Conservation (phyloP, 2,329 filamentous ascomycete genomes). For the Sarocladiaceae sp. region DNA sequence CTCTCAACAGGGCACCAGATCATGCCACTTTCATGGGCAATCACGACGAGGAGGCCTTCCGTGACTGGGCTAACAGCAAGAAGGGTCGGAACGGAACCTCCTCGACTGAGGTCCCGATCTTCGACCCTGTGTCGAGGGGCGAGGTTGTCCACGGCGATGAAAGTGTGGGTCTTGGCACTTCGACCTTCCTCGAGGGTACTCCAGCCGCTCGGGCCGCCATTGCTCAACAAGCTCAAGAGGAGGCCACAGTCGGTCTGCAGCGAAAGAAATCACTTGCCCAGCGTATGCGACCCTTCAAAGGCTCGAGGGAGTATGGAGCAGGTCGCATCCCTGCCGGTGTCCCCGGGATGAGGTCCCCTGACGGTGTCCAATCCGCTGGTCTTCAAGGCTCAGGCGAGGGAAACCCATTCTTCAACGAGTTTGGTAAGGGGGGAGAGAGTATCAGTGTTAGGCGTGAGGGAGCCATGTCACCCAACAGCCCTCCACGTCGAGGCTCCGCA, state of each 20-base stretch:
- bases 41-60: slow-evolving; percentile 75
- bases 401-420: slow-evolving; percentile 84
- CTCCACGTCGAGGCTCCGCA: slow-evolving; percentile 33
- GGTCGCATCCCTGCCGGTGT: slow-evolving; percentile 46
- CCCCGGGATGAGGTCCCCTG: slow-evolving; percentile 36
- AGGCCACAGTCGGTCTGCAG: slow-evolving; percentile 55
- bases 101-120: slow-evolving; percentile 43
- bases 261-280: slow-evolving; percentile 95
- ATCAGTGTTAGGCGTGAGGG: slow-evolving; percentile 38
- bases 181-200: slow-evolving; percentile 90
- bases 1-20: slow-evolving; percentile 74
- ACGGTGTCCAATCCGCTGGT: slow-evolving; percentile 23
- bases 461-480: slow-evolving; percentile 47
- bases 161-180: slow-evolving; percentile 79
- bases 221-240: slow-evolving; percentile 58
- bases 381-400: slow-evolving; percentile 23
- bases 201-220: slow-evolving; percentile 79
- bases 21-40: slow-evolving; percentile 82
- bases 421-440: slow-evolving; percentile 49
- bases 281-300: slow-evolving; percentile 74
- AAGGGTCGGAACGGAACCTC: slow-evolving; percentile 18
- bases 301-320: slow-evolving; percentile 54
- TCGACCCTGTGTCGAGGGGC: slow-evolving; percentile 62
- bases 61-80: slow-evolving; percentile 59
- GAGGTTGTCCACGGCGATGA: slow-evolving; percentile 79